Evolutionary conservation across 768 basidiomycete species (phyloP).

Genomic region (Dioszegia crocea): DNA sequence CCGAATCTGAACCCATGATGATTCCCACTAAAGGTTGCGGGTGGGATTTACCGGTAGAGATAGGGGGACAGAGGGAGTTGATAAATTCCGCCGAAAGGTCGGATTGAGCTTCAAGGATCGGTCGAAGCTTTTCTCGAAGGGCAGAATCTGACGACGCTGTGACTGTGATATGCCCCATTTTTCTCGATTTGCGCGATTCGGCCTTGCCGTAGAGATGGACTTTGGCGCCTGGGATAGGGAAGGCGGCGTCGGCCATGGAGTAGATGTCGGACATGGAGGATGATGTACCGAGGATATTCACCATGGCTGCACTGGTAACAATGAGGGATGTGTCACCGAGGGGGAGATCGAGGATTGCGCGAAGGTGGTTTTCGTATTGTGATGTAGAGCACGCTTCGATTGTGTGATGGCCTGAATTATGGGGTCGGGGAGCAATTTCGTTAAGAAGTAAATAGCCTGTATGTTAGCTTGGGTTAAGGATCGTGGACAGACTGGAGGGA

Average conservation of each 20-base stretch:
- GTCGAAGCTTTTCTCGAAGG: constrained; percentile 64
- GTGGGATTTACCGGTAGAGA: constrained; percentile 56
- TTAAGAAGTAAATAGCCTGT: constrained; percentile 65
- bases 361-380: constrained; percentile 95
- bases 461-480: neutral
- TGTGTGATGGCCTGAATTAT: constrained; percentile 98
- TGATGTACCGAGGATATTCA: constrained; percentile 88
- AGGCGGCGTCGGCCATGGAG: constrained; percentile 58
- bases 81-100: constrained; percentile 51
- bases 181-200: constrained; percentile 80
- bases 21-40: constrained; percentile 76
- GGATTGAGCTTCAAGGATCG: constrained; percentile 60
- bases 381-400: constrained; percentile 96
- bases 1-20: constrained; percentile 99
- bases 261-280: constrained; percentile 57
- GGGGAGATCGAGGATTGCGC: constrained; percentile 83
- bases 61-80: constrained; percentile 51
- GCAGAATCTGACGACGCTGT: constrained; percentile 77
- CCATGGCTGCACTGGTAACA: constrained; percentile 82
- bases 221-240: constrained; percentile 67
- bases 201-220: constrained; percentile 94
- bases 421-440: constrained; percentile 95
- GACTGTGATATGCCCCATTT: constrained; percentile 96
- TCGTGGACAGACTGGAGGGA: constrained; percentile 4
- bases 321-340: constrained; percentile 83